Percentiles rank a stretch among this genome's conserved stretches.
Evolutionary conservation across 306 rosid species (phyloP).

Genomic region (Rubus parviflorus): DNA sequence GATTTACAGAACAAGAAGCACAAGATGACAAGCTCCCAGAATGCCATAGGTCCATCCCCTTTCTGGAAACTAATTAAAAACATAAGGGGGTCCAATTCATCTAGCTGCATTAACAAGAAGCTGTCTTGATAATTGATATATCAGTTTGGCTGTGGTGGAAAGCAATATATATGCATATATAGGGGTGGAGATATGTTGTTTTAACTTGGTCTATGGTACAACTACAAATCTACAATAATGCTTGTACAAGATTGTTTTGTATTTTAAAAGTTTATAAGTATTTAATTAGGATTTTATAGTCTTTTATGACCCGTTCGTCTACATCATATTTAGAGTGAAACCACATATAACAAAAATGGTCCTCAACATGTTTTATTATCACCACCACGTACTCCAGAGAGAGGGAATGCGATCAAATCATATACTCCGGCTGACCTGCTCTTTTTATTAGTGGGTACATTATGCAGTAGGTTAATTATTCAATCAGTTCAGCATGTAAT

Average conservation of each 20-base stretch:
- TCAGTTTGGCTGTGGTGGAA: not conserved
- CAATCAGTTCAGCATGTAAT: slow-evolving; percentile 4
- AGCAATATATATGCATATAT: not conserved
- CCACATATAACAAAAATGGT: too few relatives aligned
- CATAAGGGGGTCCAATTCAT: not conserved
- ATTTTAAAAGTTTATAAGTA: too few relatives aligned
- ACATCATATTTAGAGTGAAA: too few relatives aligned
- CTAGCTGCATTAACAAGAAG: not conserved
- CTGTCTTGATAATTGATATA: not conserved
- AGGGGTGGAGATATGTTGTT: not conserved
- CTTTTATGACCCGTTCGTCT: too few relatives aligned
- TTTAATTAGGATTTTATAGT: too few relatives aligned
- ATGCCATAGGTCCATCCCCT: not conserved
- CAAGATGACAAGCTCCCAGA: not conserved
- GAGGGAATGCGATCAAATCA: not conserved
- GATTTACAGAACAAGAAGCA: not conserved
- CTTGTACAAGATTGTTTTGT: too few relatives aligned
- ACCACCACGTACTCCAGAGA: not conserved
- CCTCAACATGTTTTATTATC: too few relatives aligned
- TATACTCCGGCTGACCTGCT: not conserved
- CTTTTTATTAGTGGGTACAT: not conserved
- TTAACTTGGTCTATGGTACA: not conserved
- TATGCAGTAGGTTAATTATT: not conserved
- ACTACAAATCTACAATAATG: too few relatives aligned
- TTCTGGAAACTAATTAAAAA: not conserved